Evolutionary conservation across 1,284 basidiomycete genomes (phyloP), one percentile per base, ranked within the genome.

Genomic region (Cryptococcus sp.): DNA sequence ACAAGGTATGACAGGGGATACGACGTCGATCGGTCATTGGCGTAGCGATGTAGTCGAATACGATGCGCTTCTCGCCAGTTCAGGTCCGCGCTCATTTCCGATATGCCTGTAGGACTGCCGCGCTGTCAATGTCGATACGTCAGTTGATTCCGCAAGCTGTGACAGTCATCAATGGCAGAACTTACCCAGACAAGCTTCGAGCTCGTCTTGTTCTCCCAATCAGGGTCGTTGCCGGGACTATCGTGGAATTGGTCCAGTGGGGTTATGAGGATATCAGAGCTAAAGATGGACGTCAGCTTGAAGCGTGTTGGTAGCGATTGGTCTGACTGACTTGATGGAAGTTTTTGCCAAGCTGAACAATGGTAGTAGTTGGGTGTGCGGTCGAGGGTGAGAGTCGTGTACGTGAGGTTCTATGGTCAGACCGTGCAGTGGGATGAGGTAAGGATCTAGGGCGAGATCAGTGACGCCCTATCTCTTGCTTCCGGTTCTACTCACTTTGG

Each of bases 171-270:
- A 8, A 39, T 31, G 45, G 19, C 25, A n/a, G n/a, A 41, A 57
- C 79, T 69, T 54, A 78, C 72, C 81, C 81, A 82, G 16, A 76
- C 75, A 1, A 82, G 65, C 54, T 76, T 73, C 51, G 73, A 67
- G 45, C 71, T 66, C 3, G 60, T 59, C 68, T 82, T 82, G 15
- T 74, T 62, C 47, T 79, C 76, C 81, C 81, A 82, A 17, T 65
- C 58, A 2, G 77, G 77, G 60, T 82, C 81, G 48, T 68, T 66
- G 0, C 77, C 76, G 3, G 71, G 59, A 2, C 47, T 48, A 54
- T 79, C 72, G 47, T 60, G 61, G 65, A 80, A 81, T 61, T 82
- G 81, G 52, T 82, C 81, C 4, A 82, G 73, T 2, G 81, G 81
- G 13, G 80, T 80, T 52, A 78, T 73, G 6, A 81, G 72, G 50